Evolutionary conservation across 2,329 filamentous ascomycete species (phyloP), one percentile per base, ranked within the genome.

Genomic region (Ophiostoma sp.): DNA sequence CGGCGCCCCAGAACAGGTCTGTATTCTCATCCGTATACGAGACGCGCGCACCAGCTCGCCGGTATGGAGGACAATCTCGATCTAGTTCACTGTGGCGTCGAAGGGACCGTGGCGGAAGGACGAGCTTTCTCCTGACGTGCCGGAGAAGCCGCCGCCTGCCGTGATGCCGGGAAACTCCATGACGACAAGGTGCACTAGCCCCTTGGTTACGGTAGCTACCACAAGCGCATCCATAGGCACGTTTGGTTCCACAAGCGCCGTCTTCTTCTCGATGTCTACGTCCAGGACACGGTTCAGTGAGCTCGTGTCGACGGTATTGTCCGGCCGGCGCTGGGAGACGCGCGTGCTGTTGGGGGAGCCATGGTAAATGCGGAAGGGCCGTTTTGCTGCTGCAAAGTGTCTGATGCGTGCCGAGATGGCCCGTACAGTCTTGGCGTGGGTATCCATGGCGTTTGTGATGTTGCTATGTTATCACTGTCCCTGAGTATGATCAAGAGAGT

Each of bases 311-410:
- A 93, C 81, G 9, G 86, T 84, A 73, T 84, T 85, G 75, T 82
- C 81, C 12, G 76, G 75, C 63, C 76, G 77, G 42, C 81, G 81
- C 27, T 80, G 78, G 7, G 82, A 81, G 40, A 83, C 82, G 7
- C 90, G 87, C 49, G 90, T 93, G 77, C 87, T 91, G 78, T 91
- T 92, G 40, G 90, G 92, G 0, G 88, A 87, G 70, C 90, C 90
- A 77, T 93, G 90, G 73, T 87, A 90, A 75, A 93, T 88, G n/a
- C 89, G 84, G 77, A 91, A 93, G 2, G 88, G 84, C 74, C 80
- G 76, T 69, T 79, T 76, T 7, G 73, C 75, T 2, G 76, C 74
- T 66, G 81, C 75, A 72, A 85, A 84, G 4, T 79, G 74, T 69
- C 76, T 76, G 44, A 85, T 77, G 16, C 58, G 58, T 14, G 58